A percentile compares a stretch with the other conserved stretches of the same genome.
phyloP scores from a whole-genome alignment of 306 rosid genomes.

The Lablab purpureus region DNA sequence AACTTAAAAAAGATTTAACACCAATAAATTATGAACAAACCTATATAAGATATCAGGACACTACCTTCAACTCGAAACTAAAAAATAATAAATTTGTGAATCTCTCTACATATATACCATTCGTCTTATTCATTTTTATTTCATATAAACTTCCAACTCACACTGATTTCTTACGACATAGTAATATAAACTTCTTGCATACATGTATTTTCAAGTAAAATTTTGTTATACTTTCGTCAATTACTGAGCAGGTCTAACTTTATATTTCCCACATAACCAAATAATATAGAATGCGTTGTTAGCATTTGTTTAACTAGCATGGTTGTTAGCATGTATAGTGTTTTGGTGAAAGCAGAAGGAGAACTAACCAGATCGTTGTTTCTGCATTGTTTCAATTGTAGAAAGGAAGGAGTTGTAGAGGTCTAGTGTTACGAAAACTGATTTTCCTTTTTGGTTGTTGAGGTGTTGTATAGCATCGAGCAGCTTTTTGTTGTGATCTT shows the following conservation, averaged over 20 bases:
- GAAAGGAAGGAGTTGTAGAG: constrained; percentile 47
- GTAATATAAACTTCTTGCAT: too few species aligned
- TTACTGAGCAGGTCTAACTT: background rate
- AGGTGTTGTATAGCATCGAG: constrained; percentile 41
- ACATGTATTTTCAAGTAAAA: too few species aligned
- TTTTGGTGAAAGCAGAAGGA: background rate
- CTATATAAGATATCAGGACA: too few species aligned
- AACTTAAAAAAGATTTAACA: too few species aligned
- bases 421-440: constrained; percentile 51
- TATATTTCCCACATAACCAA: background rate
- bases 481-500: constrained; percentile 52
- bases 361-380: constrained; percentile 25
- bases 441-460: constrained; percentile 31
- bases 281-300: background rate
- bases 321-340: background rate
- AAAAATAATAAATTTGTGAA: too few species aligned
- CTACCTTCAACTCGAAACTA: too few species aligned
- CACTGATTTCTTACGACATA: too few species aligned
- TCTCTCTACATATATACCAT: too few species aligned
- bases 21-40: too few species aligned
- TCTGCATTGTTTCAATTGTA: constrained; percentile 32
- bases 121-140: too few species aligned
- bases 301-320: background rate
- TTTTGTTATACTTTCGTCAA: background rate
- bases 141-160: too few species aligned